Base-by-base conservation (phyloP, 148 eudicot genomes). In the Pouteria glomerata region DNA sequence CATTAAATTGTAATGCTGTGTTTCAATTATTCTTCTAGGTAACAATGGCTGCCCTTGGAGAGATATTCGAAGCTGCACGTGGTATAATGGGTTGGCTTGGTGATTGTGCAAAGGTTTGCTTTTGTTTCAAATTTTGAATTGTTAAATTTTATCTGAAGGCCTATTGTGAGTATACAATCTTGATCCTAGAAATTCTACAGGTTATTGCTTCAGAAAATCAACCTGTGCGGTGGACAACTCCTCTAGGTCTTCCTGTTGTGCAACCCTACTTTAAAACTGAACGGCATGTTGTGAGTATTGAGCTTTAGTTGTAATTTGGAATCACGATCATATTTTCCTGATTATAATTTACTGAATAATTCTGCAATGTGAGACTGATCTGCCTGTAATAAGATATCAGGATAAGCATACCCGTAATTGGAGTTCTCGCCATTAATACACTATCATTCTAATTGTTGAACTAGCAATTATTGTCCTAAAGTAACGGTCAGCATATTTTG, bases 151-250 rank as follows among this genome's bases (percentile, higher is more conserved):
- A 16, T 42, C 13, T n/a, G 21, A 29, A 47, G 21, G 27, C 29
- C 11, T 76, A 35, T 63, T 57, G 8, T 44, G 0, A 14, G 30
- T 30, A 19, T 53, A 63, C 4, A 45, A 72, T 56, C 48, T 58
- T 57, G 52, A 57, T 23, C 33, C 41, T 21, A 42, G 66, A 48
- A 34, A 55, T 58, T 72, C 58, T 67, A 34, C 88, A 93, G 98
- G 81, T 93, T 79, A 87, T 93, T 82, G 93, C 98, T 77, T 80
- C 90, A 66, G 84, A 85, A 84, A 90, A 93, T 79, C 82, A 93
- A 76, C 93, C 98, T 68, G 98, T 93, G 76, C 82, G 89, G 39
- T 93, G 98, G 98, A 93, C 87, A 63, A 93, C 96, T 63, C 96
- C 98, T 66, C 86, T 93, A 35, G 98, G 98, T 74, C 90, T 93